These are phyloP conservation scores for Chalciporus chontae DNA, from an alignment of 768 basidiomycete genomes.

Conservation along the genomic window DNA sequence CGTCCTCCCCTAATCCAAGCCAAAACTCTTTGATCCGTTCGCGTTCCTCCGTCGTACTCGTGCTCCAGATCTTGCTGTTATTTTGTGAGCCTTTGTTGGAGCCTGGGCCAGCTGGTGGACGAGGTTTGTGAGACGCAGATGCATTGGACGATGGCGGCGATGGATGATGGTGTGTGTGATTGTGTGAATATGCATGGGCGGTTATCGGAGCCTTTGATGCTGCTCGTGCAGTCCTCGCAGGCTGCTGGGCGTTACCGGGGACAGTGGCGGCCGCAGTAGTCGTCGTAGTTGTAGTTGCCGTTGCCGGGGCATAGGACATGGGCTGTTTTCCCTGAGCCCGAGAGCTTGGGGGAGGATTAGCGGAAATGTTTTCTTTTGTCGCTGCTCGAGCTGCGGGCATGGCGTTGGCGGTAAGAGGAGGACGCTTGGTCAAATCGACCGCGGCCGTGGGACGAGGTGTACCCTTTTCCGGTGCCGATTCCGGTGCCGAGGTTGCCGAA, in stretches of 20 bases:
- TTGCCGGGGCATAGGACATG: conserved; percentile 59
- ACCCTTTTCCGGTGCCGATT: conserved; percentile 32
- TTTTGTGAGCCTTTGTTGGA: conserved; percentile 32
- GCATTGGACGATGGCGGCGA: conserved; percentile 37
- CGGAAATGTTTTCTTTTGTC: conserved; percentile 35
- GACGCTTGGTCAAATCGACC: conserved; percentile 36
- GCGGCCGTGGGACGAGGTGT: conserved; percentile 29
- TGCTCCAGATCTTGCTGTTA: conserved; percentile 91
- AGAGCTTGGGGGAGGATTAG: conserved; percentile 60
- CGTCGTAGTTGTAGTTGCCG: conserved; percentile 23
- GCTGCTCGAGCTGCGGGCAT: conserved; percentile 42
- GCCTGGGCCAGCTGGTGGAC: conserved; percentile 27
- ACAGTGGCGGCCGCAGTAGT: conserved; percentile 34
- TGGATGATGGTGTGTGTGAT: conserved; percentile 53
- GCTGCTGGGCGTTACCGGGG: conserved; percentile 31
- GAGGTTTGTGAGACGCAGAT: conserved; percentile 30
- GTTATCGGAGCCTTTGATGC: conserved; percentile 58
- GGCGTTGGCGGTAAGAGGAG: conserved; percentile 38
- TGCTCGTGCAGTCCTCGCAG: conserved; percentile 41
- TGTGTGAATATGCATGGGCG: conserved; percentile 47
- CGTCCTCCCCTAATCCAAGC: conserved; percentile 88
- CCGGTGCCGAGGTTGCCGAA: conserved; percentile 32
- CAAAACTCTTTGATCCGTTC: conserved; percentile 98
- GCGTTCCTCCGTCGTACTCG: conserved; percentile 86
- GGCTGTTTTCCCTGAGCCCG: conserved; percentile 91